Evolutionary conservation across 352 stramenopile species (phyloP), one percentile per base, ranked within the genome.

Genomic region (Pythium rishiriense): DNA sequence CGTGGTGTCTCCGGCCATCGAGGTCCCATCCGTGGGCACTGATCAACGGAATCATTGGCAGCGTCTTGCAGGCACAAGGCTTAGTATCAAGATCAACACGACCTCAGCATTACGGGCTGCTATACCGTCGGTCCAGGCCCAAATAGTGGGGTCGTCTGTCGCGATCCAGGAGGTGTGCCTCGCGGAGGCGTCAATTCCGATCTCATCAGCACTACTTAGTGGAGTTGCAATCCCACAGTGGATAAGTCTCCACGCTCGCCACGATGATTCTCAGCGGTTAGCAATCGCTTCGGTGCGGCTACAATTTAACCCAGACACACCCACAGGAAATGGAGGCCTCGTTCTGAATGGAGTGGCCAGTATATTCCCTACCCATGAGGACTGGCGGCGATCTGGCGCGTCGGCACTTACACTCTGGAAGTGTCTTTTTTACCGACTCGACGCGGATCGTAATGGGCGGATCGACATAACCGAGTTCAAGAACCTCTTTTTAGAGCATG

Each of bases 371-470:
- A 52, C 46, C 24, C 31, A 62, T 33, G 43, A 47, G 0, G 21
- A 61, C 15, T 74, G 67, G 67, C 49, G 42, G 21, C 31, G 39
- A 7, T 25, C n/a, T 0, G 56, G 43, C 22, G n/a, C 54, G 48
- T 58, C 53, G 0, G 62, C 62, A 22, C 37, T 74, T 0, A 37
- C 37, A 29, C 55, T 74, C 19, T 90, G 81, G 81, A 90, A 90
- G 53, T 85, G 87, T 57, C 58, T 93, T 1, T 93, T 91, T 42
- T 88, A 91, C 41, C 41, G 74, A 7, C 48, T 93, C 11, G 84
- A 93, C 29, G 48, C 47, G 4, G 73, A 91, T 28, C 57, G 68
- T 8, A 87, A 90, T 39, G 81, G 79, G 0, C 64, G 63, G 0
- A 83, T 93, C 43, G 81, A 87, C 29, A 48, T 76, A 17, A 58